These are phyloP conservation scores for Biscogniauxia mediterranea DNA, from an alignment of 2,329 filamentous ascomycete species.

Conservation along the genomic window DNA sequence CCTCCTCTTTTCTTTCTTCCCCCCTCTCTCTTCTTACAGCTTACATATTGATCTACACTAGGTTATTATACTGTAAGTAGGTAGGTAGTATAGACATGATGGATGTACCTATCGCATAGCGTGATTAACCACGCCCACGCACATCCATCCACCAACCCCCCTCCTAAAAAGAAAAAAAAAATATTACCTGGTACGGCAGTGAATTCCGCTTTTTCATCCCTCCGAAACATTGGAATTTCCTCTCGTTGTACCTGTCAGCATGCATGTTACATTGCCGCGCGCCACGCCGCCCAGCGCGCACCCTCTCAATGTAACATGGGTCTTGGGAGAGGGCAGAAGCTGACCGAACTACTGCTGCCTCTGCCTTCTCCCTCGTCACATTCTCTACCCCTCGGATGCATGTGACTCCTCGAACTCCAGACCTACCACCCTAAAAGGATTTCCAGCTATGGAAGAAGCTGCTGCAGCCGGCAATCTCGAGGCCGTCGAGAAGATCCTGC, in stretches of 20 bases:
- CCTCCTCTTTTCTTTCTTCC: too few relatives aligned
- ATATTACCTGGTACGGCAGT: neutral
- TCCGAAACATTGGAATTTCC: neutral
- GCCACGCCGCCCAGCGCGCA: neutral
- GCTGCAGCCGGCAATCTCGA: conserved; percentile 23
- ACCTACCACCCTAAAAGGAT: conserved; percentile 18
- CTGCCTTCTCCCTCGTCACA: neutral
- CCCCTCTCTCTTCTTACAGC: too few relatives aligned
- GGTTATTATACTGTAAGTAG: too few relatives aligned
- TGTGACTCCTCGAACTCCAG: conserved; percentile 10
- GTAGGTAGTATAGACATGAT: too few relatives aligned
- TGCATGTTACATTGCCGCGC: neutral
- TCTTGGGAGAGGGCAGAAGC: neutral
- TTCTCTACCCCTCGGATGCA: conserved; percentile 3
- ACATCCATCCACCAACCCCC: too few relatives aligned
- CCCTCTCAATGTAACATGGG: neutral
- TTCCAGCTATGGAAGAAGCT: conserved; percentile 25
- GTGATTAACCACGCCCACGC: too few relatives aligned
- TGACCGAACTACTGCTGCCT: neutral
- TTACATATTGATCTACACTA: too few relatives aligned
- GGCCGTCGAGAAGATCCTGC: conserved; percentile 22
- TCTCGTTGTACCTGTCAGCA: neutral
- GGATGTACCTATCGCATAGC: too few relatives aligned
- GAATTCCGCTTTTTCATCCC: neutral
- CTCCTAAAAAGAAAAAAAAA: too few relatives aligned